Evolutionary conservation across 2,329 filamentous ascomycete genomes (phyloP), one percentile per base, ranked within the genome.

Genomic region (Aureobasidium pullulans): DNA sequence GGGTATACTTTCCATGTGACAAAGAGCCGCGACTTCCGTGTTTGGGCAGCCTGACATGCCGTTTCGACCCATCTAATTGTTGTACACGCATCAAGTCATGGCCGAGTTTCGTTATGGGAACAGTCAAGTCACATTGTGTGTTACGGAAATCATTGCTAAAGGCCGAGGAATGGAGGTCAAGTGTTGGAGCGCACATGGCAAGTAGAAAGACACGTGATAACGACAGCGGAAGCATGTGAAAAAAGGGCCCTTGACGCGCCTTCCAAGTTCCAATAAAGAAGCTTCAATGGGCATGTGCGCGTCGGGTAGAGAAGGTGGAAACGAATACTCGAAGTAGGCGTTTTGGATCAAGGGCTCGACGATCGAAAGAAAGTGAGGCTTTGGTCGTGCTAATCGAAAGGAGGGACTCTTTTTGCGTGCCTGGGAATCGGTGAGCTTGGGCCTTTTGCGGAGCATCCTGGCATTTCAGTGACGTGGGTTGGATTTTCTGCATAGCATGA

Each of bases 341-440:
- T 28, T 31, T 15, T 37, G 23, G 31, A 56, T 16, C 11, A 57
- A 28, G 23, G 19, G 50, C 52, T 37, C 40, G 32, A 29, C 31
- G 52, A 57, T 57, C 52, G 52, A 46, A 13, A 37, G 23, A 44
- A 52, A 52, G 34, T 19, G 19, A 28, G 43, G 50, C 28, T 19
- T 32, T 40, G 50, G 11, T 13, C 4, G 36, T 19, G 32, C 2
- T 23, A 43, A 43, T 40, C 13, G 16, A 28, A 19, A 32, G 50
- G 5, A 13, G 28, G 28, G 37, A n/a, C 13, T 37, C 47, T n/a
- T 9, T 37, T 36, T n/a, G 46, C 19, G 36, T 52, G 48, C 48
- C 48, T 52, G 48, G 16, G 50, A 54, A 54, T 54, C 37, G 52
- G 40, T 32, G 40, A 44, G 40, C 42, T 57, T 57, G 31, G 52